phyloP scores from a whole-genome alignment of 2,329 filamentous ascomycete genomes.

The Colletotrichum sp. region DNA sequence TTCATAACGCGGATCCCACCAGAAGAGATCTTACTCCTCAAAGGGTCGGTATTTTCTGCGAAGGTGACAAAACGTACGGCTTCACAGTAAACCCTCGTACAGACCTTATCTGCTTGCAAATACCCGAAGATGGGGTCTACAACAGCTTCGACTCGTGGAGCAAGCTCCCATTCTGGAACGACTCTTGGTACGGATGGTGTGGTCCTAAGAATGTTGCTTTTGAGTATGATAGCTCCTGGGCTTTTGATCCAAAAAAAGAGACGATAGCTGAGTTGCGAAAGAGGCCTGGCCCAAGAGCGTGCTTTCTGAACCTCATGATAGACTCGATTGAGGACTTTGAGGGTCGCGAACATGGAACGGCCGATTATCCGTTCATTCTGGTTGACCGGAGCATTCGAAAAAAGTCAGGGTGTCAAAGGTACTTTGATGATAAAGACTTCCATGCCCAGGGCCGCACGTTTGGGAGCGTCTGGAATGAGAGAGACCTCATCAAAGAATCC shows the following conservation, averaged over 20 bases:
- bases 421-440: neutral
- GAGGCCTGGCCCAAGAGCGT: neutral
- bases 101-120: neutral
- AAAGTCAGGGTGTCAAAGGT: neutral
- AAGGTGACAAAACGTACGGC: neutral
- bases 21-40: neutral
- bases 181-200: neutral
- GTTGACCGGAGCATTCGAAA: neutral
- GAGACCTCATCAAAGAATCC: neutral
- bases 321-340: neutral
- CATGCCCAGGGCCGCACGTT: neutral
- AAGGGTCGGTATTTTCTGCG: fast-evolving
- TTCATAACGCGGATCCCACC: fast-evolving
- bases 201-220: neutral
- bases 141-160: neutral
- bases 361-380: neutral
- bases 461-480: neutral
- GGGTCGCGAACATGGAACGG: no score
- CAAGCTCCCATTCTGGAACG: neutral
- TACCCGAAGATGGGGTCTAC: neutral
- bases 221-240: neutral
- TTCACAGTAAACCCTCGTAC: neutral
- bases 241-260: neutral
- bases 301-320: neutral
- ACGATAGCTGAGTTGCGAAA: neutral